A percentile compares a stretch with the other conserved stretches of the same genome.
These are phyloP conservation scores for Sclerotinia trifoliorum DNA, from an alignment of 2,329 filamentous ascomycete genomes.

Conservation along the genomic window DNA sequence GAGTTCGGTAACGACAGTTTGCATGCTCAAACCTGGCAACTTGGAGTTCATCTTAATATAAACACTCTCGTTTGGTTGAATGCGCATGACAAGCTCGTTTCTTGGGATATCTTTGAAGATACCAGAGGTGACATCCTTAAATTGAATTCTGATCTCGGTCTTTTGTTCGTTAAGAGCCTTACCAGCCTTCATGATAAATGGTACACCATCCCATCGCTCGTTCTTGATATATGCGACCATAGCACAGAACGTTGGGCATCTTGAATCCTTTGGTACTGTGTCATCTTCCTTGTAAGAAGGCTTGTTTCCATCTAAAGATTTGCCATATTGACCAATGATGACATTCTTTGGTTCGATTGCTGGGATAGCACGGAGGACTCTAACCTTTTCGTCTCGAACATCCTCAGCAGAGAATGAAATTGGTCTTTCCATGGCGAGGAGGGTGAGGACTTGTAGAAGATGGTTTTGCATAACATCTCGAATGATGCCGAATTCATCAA, in stretches of 20 bases:
- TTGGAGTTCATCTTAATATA: slow-evolving; percentile 99
- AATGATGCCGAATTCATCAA: slow-evolving; percentile 99
- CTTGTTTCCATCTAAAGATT: slow-evolving; percentile 93
- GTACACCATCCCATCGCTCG: slow-evolving; percentile 98
- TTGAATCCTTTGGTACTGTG: slow-evolving; percentile 93
- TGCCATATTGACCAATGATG: slow-evolving; percentile 98
- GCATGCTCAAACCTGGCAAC: slow-evolving; percentile 96
- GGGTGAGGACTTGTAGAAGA: slow-evolving; percentile 89
- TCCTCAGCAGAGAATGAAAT: slow-evolving; percentile 98
- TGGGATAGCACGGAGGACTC: slow-evolving; percentile 89
- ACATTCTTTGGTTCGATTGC: slow-evolving; percentile 98
- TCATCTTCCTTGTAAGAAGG: slow-evolving; percentile 98
- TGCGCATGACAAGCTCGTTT: slow-evolving; percentile 98
- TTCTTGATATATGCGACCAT: slow-evolving; percentile 99
- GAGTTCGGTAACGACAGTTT: slow-evolving; percentile 97
- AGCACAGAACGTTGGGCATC: slow-evolving; percentile 97
- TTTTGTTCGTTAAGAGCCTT: slow-evolving; percentile 99
- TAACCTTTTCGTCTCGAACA: slow-evolving; percentile 97
- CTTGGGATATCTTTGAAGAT: slow-evolving; percentile 99
- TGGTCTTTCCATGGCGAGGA: slow-evolving; percentile 96
- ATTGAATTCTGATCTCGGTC: slow-evolving; percentile 98
- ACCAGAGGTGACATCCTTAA: slow-evolving; percentile 98
- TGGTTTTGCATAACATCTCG: slow-evolving; percentile 99
- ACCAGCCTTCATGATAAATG: slow-evolving; percentile 98
- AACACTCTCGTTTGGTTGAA: slow-evolving; percentile 98